phyloP scores from a whole-genome alignment of 768 basidiomycete species.

The Leccinum longicurvipes region DNA sequence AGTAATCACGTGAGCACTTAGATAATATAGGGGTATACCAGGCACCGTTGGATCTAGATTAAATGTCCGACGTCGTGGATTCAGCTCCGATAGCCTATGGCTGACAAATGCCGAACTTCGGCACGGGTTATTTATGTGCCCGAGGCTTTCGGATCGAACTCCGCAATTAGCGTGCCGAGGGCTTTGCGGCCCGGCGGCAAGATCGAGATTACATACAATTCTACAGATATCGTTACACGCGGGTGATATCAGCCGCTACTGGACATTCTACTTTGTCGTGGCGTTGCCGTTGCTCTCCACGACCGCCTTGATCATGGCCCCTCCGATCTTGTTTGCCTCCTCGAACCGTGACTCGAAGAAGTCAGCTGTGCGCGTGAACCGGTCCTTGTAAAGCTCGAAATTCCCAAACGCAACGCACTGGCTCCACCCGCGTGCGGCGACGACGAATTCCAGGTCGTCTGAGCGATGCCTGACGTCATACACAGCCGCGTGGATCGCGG shows the following conservation, averaged over 20 bases:
- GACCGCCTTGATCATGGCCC: slow-evolving; percentile 88
- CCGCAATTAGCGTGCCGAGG: not conserved
- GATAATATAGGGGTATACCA: not conserved
- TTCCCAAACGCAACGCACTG: slow-evolving; percentile 91
- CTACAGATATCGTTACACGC: too few relatives aligned
- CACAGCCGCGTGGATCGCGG: slow-evolving; percentile 72
- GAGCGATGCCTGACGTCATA: slow-evolving; percentile 75
- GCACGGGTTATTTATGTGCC: not conserved
- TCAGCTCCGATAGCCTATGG: not conserved
- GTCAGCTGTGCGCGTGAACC: slow-evolving; percentile 74
- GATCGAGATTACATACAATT: not conserved
- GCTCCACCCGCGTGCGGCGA: slow-evolving; percentile 94
- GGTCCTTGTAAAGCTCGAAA: slow-evolving; percentile 80
- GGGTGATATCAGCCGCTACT: too few relatives aligned
- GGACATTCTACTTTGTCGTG: slow-evolving; percentile 6
- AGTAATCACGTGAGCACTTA: not conserved
- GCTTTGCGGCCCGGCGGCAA: not conserved
- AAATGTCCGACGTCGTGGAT: not conserved
- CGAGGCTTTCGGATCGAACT: not conserved
- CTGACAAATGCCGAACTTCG: not conserved
- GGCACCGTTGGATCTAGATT: not conserved
- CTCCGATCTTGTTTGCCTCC: slow-evolving; percentile 77
- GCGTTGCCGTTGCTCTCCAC: slow-evolving; percentile 47
- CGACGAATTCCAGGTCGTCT: slow-evolving; percentile 91
- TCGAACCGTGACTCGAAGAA: slow-evolving; percentile 90